These are phyloP conservation scores for Piper longum DNA, from an alignment of 164 flowering plant species.

Conservation along the genomic window DNA sequence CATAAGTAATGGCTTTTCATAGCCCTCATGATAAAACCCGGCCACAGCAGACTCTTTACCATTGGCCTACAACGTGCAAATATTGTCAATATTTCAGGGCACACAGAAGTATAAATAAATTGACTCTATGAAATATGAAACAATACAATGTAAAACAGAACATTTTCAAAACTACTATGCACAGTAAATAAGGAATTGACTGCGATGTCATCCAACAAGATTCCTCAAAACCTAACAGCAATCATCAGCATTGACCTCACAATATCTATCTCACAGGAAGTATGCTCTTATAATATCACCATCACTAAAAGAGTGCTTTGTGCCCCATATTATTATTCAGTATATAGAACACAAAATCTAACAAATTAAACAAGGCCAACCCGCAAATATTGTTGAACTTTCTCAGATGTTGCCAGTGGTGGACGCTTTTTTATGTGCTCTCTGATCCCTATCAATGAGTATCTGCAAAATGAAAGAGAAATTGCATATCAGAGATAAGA, in stretches of 20 bases:
- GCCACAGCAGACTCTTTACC: slow-evolving; percentile 88
- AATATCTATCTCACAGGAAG: too few relatives aligned
- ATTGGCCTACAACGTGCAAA: slow-evolving; percentile 28
- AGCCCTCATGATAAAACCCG: slow-evolving; percentile 95
- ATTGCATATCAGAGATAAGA: background rate
- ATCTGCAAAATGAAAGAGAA: slow-evolving; percentile 31
- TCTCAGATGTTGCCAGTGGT: slow-evolving; percentile 89
- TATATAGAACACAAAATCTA: background rate
- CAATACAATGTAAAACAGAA: too few relatives aligned
- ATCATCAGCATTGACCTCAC: too few relatives aligned
- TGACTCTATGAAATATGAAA: background rate
- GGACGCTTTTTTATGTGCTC: slow-evolving; percentile 98
- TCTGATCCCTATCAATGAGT: slow-evolving; percentile 67
- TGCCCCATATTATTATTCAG: background rate
- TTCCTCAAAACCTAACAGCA: too few relatives aligned
- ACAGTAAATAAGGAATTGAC: too few relatives aligned
- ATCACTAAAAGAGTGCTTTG: too few relatives aligned
- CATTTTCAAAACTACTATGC: too few relatives aligned
- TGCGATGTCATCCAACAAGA: too few relatives aligned
- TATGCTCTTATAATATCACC: too few relatives aligned
- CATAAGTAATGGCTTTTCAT: slow-evolving; percentile 78
- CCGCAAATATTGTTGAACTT: slow-evolving; percentile 90
- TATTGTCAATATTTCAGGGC: background rate
- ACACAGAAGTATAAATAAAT: background rate
- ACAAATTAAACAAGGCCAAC: slow-evolving; percentile 23